Percentiles rank a stretch among this genome's conserved stretches.
Evolutionary conservation across 2,329 filamentous ascomycete genomes (phyloP).

Genomic region (Aspergillus udagawae): DNA sequence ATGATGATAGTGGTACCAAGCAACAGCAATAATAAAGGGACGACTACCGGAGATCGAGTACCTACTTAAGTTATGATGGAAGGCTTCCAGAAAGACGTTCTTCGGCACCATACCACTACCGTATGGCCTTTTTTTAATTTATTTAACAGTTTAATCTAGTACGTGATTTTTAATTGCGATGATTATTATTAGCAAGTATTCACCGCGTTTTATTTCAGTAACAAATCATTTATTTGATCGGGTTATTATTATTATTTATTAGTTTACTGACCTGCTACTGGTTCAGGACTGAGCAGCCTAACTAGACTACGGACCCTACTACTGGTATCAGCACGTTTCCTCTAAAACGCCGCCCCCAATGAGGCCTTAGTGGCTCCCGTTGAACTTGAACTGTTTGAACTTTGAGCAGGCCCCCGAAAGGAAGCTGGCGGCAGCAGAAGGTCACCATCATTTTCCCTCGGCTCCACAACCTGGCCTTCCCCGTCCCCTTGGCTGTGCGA

Average conservation of each 20-base stretch:
- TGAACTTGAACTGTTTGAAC: not conserved
- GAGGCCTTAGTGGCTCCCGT: slow-evolving; percentile 9
- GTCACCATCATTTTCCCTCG: slow-evolving; percentile 24
- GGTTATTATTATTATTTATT: not conserved
- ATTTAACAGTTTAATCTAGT: not conserved
- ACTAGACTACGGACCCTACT: not conserved
- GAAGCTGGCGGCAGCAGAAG: slow-evolving; percentile 32
- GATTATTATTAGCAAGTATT: slow-evolving; percentile 1
- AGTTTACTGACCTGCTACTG: slow-evolving; percentile 5
- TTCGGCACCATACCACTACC: not conserved
- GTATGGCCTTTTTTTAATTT: not conserved
- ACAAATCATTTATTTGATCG: slow-evolving; percentile 1
- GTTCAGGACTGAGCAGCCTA: slow-evolving; percentile 2
- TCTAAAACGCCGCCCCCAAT: not conserved
- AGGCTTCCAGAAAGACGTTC: not conserved
- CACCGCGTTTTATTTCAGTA: not conserved
- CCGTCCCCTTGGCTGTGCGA: slow-evolving; percentile 25
- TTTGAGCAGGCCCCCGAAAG: slow-evolving; percentile 9
- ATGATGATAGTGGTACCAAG: not conserved
- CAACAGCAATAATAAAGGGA: not conserved
- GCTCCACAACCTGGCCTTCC: slow-evolving; percentile 32
- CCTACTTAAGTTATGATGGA: not conserved
- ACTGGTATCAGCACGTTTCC: slow-evolving; percentile 15
- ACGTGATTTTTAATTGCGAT: not conserved
- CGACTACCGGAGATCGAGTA: not conserved